Percentiles rank a stretch among this genome's conserved stretches.
phyloP scores from a whole-genome alignment of 768 basidiomycete species.

The Chalciporus pseudorubinellus region DNA sequence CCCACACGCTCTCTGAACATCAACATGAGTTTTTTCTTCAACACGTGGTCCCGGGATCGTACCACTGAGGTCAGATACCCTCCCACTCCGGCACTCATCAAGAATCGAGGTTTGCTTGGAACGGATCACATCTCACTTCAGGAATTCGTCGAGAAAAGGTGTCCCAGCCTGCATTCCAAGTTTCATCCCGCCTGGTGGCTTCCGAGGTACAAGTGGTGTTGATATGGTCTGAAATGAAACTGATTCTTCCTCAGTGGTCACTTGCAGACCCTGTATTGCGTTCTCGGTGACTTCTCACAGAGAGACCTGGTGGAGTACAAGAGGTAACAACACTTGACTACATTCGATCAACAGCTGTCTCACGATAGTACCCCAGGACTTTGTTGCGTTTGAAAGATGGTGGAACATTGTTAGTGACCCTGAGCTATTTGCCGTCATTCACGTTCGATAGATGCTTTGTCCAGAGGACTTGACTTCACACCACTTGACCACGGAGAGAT shows the following conservation, averaged over 20 bases:
- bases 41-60: slow-evolving; percentile 8
- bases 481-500: slow-evolving; percentile 25
- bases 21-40: slow-evolving; percentile 24
- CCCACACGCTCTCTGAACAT: not conserved
- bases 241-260: slow-evolving; percentile 29
- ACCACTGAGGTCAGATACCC: slow-evolving; percentile 23
- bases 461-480: slow-evolving; percentile 34
- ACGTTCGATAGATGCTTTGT: not conserved
- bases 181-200: slow-evolving; percentile 35
- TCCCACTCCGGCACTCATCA: slow-evolving; percentile 16
- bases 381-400: slow-evolving; percentile 30
- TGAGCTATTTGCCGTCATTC: not conserved
- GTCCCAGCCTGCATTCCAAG: slow-evolving; percentile 27
- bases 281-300: slow-evolving; percentile 31
- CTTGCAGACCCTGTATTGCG: slow-evolving; percentile 33
- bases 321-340: slow-evolving; percentile 17
- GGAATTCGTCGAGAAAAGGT: slow-evolving; percentile 32
- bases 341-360: not conserved
- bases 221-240: not conserved
- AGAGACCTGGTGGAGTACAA: slow-evolving; percentile 31
- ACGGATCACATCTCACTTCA: slow-evolving; percentile 20
- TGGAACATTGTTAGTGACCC: slow-evolving; percentile 31
- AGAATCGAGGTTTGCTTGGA: slow-evolving; percentile 9
- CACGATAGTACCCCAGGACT: slow-evolving; percentile 19
- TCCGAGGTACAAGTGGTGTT: slow-evolving; percentile 21